A percentile compares a stretch with the other conserved stretches of the same genome.
Conservation (phyloP, 2,329 filamentous ascomycete species). For the Bipolaris bicolor region DNA sequence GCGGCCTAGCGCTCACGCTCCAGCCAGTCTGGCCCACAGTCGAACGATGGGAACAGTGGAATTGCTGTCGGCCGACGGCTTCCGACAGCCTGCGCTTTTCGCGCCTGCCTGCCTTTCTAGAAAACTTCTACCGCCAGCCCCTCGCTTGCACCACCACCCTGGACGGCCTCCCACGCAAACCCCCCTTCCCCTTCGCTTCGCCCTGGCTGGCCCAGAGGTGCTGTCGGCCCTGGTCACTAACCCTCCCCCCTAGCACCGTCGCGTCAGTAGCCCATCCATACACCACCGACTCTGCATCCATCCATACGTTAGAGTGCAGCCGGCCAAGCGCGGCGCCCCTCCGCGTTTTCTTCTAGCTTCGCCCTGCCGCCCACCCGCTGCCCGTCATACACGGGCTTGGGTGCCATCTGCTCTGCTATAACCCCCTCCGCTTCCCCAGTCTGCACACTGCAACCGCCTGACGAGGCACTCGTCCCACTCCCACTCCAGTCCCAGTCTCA, state of each 20-base stretch:
- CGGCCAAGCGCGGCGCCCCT: constrained; percentile 26
- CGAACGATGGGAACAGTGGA: no score
- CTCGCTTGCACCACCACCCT: constrained; percentile 5
- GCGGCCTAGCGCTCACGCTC: constrained; percentile 13
- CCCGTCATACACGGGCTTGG: constrained; percentile 1
- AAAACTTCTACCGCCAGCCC: constrained; percentile 25
- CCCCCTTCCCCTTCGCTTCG: constrained; percentile 12
- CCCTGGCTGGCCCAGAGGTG: constrained; percentile 11
- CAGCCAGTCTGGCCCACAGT: constrained; percentile 13
- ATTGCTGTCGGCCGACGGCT: constrained; percentile 18
- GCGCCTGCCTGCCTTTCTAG: constrained; percentile 26
- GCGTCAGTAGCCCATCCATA: constrained; percentile 9
- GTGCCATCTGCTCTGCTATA: neutral
- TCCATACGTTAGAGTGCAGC: constrained; percentile 2
- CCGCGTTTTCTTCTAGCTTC: constrained; percentile 37
- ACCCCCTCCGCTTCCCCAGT: constrained; percentile 16
- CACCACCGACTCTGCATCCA: no score
- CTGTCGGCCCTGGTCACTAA: constrained; percentile 7
- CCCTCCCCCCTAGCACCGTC: constrained; percentile 8
- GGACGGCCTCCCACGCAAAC: constrained; percentile 5
- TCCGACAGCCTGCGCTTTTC: constrained; percentile 20
- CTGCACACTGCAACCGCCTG: constrained; percentile 8
- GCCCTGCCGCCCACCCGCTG: constrained; percentile 12
- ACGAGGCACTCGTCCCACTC: constrained; percentile 12
- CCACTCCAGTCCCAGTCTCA: neutral